These are phyloP conservation scores for Ustulina deusta DNA, from an alignment of 2,329 filamentous ascomycete genomes.

Conservation along the genomic window DNA sequence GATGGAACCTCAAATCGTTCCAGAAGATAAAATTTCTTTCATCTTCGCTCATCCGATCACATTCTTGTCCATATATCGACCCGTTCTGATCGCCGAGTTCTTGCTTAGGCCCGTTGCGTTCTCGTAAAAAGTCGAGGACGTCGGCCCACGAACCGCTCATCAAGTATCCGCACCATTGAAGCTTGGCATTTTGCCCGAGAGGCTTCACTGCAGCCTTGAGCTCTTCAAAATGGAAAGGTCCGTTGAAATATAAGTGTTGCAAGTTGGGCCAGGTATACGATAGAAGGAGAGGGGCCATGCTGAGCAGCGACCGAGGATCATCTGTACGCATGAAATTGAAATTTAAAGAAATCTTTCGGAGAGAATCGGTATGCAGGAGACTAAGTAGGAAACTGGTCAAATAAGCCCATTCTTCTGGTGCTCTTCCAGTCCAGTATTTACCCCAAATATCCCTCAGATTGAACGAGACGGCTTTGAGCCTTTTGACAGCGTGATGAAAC, in stretches of 20 bases:
- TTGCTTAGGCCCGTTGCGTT: not conserved
- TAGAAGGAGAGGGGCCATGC: conserved; percentile 5
- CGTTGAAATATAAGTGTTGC: conserved; percentile 6
- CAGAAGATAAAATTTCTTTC: not conserved
- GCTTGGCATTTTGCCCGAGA: not conserved
- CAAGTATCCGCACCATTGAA: conserved; percentile 13
- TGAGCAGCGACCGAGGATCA: not conserved
- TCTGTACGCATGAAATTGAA: not conserved
- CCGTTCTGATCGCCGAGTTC: not conserved
- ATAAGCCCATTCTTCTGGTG: not conserved
- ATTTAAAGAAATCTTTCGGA: not conserved
- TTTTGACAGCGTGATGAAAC: not conserved
- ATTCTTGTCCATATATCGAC: not conserved
- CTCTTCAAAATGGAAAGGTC: conserved; percentile 16
- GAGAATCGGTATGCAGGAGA: not conserved
- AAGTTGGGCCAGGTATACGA: conserved; percentile 11
- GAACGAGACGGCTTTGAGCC: not conserved
- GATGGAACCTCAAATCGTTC: too few relatives aligned
- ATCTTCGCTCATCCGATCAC: not conserved
- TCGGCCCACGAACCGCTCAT: conserved; percentile 18
- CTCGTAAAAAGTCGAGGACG: conserved; percentile 21
- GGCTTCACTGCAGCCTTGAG: conserved; percentile 13
- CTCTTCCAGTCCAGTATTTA: not conserved
- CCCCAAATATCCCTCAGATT: not conserved
- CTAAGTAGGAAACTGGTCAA: not conserved